Evolutionary conservation across 1,284 basidiomycete species (phyloP), one percentile per base, ranked within the genome.

Genomic region (Porodaedalea pini): DNA sequence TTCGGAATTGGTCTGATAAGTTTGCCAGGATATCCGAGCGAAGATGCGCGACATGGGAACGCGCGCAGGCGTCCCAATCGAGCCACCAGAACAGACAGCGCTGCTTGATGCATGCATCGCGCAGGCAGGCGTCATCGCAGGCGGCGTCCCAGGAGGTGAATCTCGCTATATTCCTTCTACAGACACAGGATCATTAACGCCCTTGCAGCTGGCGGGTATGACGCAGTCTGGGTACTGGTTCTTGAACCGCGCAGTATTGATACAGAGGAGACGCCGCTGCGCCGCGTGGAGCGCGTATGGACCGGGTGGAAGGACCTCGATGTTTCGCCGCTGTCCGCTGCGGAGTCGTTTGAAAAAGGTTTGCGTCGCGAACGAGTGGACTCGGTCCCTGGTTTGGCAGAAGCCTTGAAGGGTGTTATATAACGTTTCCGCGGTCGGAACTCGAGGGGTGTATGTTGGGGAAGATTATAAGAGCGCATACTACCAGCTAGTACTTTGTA

Each of bases 71-170:
- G 93, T 95, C 8, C 90, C 92, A 8, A 95, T 99, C 62, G 97
- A 99, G 70, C 97, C 97, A 1, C 72, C 78, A 5, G 86, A 92
- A 70, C 97, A 99, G 73, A 94, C 92, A 0, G 73, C 78, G 37
- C 79, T 99, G n/a, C 80, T 99, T 48, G 85, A 98, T 68, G 78
- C 79, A 5, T 96, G 92, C 63, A 76, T 88, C 25, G 74, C 81
- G 4, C 79, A 88, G 58, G 81, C 86, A 1, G 97, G 96, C 41
- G 86, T 98, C 2, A 78, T 99, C 32, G 94, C 92, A 7, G 95
- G 94, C 37, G 96, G 96, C 31, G 96, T 99, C 3, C 97, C 97
- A 1, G 96, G 96, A 59, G 95, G 93, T 90, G 65, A 62, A 84
- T 70, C 4, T 54, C 43, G 29, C 19, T 36, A 15, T 43, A 41